These are phyloP conservation scores for Phytophthora agathidicida DNA, from an alignment of 352 stramenopile species.

Conservation along the genomic window DNA sequence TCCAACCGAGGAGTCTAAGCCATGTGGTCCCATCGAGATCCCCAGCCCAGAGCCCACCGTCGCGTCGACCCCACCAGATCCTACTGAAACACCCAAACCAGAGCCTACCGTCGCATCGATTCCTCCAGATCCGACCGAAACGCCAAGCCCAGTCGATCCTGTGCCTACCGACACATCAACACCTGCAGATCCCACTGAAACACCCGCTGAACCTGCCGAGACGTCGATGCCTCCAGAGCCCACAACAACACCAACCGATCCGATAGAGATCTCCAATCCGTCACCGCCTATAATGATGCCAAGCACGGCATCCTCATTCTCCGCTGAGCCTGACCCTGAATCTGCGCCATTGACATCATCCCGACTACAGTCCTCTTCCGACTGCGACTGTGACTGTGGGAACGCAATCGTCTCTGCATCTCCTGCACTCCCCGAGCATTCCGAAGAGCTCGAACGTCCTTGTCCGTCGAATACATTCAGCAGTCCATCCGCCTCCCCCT, in stretches of 20 bases:
- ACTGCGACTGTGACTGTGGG: conserved; percentile 13
- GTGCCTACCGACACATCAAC: conserved; percentile 7
- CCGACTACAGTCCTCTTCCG: conserved; percentile 23
- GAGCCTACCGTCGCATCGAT: conserved; percentile 21
- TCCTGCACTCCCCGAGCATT: conserved; percentile 17
- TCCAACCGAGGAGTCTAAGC: conserved; percentile 8
- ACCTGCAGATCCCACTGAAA: conserved; percentile 4
- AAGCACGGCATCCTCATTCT: conserved; percentile 14
- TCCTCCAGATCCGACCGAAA: conserved; percentile 7
- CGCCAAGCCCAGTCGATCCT: not conserved
- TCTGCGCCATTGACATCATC: conserved; percentile 12
- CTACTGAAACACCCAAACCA: conserved; percentile 15
- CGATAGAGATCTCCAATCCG: conserved; percentile 20
- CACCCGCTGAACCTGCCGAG: conserved; percentile 5
- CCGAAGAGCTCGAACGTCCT: conserved; percentile 7
- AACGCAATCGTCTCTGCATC: conserved; percentile 21
- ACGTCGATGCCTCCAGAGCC: conserved; percentile 3
- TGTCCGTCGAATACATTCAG: conserved; percentile 17
- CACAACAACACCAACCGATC: conserved; percentile 4
- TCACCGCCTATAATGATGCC: conserved; percentile 11
- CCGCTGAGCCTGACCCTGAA: conserved; percentile 11
- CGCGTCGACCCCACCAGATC: conserved; percentile 12
- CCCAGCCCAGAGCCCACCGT: conserved; percentile 9
- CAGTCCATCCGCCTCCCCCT: conserved; percentile 4
- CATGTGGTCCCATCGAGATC: conserved; percentile 4